Evolutionary conservation across 129 eudicot genomes (phyloP).

Genomic region (Flaveria linearis): DNA sequence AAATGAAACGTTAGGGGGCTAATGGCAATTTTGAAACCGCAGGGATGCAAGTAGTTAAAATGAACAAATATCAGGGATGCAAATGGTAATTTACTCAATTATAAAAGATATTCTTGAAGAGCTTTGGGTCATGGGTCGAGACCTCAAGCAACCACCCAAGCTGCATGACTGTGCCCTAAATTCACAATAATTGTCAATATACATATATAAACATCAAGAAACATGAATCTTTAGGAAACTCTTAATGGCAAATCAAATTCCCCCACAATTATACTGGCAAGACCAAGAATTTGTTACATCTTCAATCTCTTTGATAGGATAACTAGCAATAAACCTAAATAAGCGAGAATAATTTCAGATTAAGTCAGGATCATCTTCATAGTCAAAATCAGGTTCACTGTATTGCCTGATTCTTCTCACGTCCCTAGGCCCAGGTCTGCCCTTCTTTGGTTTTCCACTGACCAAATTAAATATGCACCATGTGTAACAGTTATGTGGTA

Average conservation of each 20-base stretch:
- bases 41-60: too few species aligned
- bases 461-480: constrained; percentile 10
- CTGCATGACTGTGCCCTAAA: constrained; percentile 18
- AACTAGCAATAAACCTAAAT: constrained; percentile 7
- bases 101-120: neutral
- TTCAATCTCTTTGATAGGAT: constrained; percentile 14
- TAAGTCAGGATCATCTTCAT: constrained; percentile 87
- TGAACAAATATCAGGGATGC: too few species aligned
- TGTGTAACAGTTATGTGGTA: neutral
- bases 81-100: too few species aligned
- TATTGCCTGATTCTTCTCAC: constrained; percentile 76
- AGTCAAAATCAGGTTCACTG: constrained; percentile 86
- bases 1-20: too few species aligned
- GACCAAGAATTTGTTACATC: constrained; percentile 23
- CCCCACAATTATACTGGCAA: constrained; percentile 17
- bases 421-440: constrained; percentile 79
- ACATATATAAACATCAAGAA: constrained; percentile 25
- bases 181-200: constrained; percentile 15
- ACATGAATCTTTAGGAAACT: constrained; percentile 17
- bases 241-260: constrained; percentile 12
- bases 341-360: constrained; percentile 11
- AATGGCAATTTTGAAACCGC: too few species aligned
- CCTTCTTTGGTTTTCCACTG: constrained; percentile 94
- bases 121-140: neutral
- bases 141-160: neutral